phyloP scores from a whole-genome alignment of 208 protist genomes.

The Acanthamoeba triangularis region DNA sequence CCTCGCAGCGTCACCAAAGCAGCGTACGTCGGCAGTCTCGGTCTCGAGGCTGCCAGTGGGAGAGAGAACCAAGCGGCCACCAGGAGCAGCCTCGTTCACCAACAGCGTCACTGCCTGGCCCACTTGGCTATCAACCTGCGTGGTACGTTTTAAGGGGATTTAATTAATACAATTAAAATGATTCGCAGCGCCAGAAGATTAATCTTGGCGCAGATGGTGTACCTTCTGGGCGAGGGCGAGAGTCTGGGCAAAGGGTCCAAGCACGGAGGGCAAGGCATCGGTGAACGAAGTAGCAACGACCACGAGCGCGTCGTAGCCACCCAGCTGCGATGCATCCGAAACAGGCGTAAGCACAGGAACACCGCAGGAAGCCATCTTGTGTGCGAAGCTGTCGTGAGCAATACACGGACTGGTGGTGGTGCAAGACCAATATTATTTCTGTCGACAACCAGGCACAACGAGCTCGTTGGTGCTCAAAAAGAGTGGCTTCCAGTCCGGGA shows the following conservation, averaged over 20 bases:
- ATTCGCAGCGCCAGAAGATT: neutral
- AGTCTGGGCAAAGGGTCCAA: neutral
- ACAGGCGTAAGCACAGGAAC: neutral
- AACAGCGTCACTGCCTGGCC: neutral
- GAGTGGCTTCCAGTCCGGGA: no score
- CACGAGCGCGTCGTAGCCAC: conserved; percentile 28
- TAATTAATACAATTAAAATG: neutral
- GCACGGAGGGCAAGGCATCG: neutral
- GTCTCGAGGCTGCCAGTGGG: conserved; percentile 71
- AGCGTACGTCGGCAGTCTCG: conserved; percentile 77
- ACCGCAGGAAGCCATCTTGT: neutral
- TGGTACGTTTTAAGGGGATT: neutral
- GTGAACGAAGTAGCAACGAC: neutral
- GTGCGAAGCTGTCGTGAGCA: no score
- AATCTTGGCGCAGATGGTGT: neutral
- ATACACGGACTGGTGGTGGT: no score
- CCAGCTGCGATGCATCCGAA: neutral
- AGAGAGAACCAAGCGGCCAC: conserved; percentile 42
- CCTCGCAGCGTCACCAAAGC: conserved; percentile 70
- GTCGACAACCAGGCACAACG: no score
- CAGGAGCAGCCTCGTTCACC: conserved; percentile 15
- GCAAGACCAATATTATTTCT: no score
- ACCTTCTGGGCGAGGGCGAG: neutral
- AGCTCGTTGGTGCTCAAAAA: no score
- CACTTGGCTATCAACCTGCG: conserved; percentile 24